These are phyloP conservation scores for Rhizopogon parksii DNA, from an alignment of 1,284 basidiomycete genomes.

Conservation along the genomic window DNA sequence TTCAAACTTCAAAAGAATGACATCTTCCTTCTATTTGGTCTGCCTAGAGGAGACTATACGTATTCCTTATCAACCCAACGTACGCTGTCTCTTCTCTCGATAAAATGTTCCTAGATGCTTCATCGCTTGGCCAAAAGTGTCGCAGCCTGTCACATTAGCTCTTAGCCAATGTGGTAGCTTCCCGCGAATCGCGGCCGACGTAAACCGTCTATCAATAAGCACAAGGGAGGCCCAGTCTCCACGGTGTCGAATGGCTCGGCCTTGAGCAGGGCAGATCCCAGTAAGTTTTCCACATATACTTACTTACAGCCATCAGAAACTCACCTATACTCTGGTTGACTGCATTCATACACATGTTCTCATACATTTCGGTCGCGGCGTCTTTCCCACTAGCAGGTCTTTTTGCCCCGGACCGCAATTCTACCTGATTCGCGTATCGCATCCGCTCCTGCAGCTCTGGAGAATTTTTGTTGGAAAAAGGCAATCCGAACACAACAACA, in stretches of 20 bases:
- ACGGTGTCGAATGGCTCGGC: constrained; percentile 83
- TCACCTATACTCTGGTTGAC: constrained; percentile 95
- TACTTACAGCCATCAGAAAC: neutral
- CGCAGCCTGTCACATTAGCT: constrained; percentile 50
- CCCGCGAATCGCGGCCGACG: constrained; percentile 52
- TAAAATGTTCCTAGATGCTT: constrained; percentile 69
- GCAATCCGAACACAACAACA: constrained; percentile 86
- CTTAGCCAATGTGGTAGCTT: constrained; percentile 91
- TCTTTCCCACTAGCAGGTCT: constrained; percentile 47
- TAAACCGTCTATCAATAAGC: constrained; percentile 80
- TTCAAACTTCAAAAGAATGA: too few relatives aligned
- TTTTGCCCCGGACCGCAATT: constrained; percentile 32
- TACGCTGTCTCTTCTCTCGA: constrained; percentile 34
- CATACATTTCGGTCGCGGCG: constrained; percentile 80
- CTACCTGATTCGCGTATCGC: constrained; percentile 69
- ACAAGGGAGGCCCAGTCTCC: constrained; percentile 83
- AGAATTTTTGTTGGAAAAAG: constrained; percentile 90
- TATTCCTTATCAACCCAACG: neutral
- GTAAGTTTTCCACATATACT: constrained; percentile 4
- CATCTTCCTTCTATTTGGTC: neutral
- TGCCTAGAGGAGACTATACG: too few relatives aligned
- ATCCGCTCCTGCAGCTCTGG: constrained; percentile 88
- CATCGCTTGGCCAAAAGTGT: constrained; percentile 71
- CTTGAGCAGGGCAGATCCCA: constrained; percentile 31
- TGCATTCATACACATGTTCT: constrained; percentile 93